Percentiles rank a stretch among this genome's conserved stretches.
These are phyloP conservation scores for Boechera stricta DNA, from an alignment of 345 rosid genomes.

Conservation along the genomic window DNA sequence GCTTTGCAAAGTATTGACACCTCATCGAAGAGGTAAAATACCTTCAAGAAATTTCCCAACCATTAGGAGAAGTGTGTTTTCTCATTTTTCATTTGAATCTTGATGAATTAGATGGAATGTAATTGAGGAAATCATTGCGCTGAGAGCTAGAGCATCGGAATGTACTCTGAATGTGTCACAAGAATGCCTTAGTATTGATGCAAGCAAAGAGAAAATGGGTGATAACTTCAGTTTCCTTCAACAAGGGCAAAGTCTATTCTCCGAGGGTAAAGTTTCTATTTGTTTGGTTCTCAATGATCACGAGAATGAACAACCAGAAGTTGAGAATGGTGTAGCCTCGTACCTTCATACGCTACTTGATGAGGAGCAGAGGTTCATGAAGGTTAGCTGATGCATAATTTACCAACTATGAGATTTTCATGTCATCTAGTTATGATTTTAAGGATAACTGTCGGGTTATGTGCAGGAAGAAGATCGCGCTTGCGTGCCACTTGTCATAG, in stretches of 20 bases:
- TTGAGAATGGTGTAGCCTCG: slow-evolving; percentile 39
- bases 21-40: slow-evolving; percentile 62
- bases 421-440: slow-evolving; percentile 4
- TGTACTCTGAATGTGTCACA: slow-evolving; percentile 54
- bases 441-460: not conserved
- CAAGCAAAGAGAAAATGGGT: slow-evolving; percentile 51
- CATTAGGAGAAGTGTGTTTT: not conserved
- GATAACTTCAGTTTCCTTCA: slow-evolving; percentile 52
- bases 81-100: slow-evolving; percentile 20
- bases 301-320: slow-evolving; percentile 38
- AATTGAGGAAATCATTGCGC: slow-evolving; percentile 50
- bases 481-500: slow-evolving; percentile 64
- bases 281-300: slow-evolving; percentile 57
- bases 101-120: slow-evolving; percentile 56
- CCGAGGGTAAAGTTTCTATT: slow-evolving; percentile 67
- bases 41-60: slow-evolving; percentile 8
- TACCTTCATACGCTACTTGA: slow-evolving; percentile 47
- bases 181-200: slow-evolving; percentile 47
- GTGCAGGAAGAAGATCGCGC: slow-evolving; percentile 73
- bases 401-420: not conserved
- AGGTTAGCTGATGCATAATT: slow-evolving; percentile 50
- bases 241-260: slow-evolving; percentile 57
- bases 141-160: slow-evolving; percentile 48
- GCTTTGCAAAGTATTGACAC: slow-evolving; percentile 65
- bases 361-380: slow-evolving; percentile 54